phyloP scores from a whole-genome alignment of 192 early-diverging fungal species.

The Linnemannia elongata region DNA sequence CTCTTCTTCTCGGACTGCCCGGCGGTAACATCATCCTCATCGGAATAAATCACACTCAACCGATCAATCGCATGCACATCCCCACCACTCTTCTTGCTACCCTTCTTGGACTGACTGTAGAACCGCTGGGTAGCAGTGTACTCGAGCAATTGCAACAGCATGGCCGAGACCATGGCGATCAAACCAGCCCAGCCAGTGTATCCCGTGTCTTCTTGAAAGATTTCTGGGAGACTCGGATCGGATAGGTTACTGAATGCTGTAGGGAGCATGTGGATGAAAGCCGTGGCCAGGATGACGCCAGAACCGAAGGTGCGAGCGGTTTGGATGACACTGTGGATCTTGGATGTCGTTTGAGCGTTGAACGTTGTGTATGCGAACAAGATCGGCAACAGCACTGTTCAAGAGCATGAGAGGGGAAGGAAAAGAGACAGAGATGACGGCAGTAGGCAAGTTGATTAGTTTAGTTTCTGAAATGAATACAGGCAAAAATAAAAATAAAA shows the following conservation, averaged over 20 bases:
- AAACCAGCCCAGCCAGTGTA: slow-evolving; percentile 70
- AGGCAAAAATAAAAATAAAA: not conserved
- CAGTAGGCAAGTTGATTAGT: not conserved
- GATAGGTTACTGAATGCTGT: slow-evolving; percentile 61
- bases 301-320: slow-evolving; percentile 72
- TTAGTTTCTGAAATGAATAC: too few relatives aligned
- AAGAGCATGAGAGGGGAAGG: not conserved
- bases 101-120: slow-evolving; percentile 8
- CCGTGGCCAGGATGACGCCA: slow-evolving; percentile 83
- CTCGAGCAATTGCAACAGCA: slow-evolving; percentile 78
- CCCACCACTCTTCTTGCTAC: not conserved
- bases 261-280: slow-evolving; percentile 83
- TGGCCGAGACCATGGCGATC: slow-evolving; percentile 77
- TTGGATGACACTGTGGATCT: slow-evolving; percentile 48
- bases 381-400: slow-evolving; percentile 37
- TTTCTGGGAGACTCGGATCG: slow-evolving; percentile 59
- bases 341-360: slow-evolving; percentile 9
- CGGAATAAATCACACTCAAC: not conserved
- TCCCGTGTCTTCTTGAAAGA: slow-evolving; percentile 58
- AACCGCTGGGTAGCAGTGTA: slow-evolving; percentile 59
- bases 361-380: slow-evolving; percentile 30
- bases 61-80: slow-evolving; percentile 23
- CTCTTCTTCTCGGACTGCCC: not conserved
- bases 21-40: not conserved
- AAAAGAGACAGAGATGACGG: too few relatives aligned